Percentiles rank a stretch among this genome's conserved stretches.
phyloP scores from a whole-genome alignment of 768 basidiomycete genomes.

The Saitozyma podzolica region DNA sequence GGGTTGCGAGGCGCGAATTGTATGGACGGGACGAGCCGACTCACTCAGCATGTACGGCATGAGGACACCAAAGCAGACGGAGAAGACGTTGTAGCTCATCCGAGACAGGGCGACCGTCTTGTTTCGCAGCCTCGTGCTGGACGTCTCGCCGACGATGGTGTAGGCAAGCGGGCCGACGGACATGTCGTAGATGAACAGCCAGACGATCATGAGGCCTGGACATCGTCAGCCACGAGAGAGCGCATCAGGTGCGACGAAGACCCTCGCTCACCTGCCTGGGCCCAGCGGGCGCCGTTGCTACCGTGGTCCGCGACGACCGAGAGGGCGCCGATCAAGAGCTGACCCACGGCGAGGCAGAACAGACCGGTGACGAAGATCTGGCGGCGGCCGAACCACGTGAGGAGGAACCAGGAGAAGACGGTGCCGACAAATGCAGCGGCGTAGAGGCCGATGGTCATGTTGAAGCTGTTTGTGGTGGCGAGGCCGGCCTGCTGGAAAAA shows the following conservation, averaged over 20 bases:
- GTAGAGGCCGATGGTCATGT: constrained; percentile 26
- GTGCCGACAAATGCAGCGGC: constrained; percentile 39
- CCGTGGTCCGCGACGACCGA: constrained; percentile 29
- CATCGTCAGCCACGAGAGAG: too few relatives aligned
- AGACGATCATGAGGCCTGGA: constrained; percentile 3
- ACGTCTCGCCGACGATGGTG: constrained; percentile 38
- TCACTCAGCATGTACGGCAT: constrained; percentile 39
- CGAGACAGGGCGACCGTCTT: constrained; percentile 45
- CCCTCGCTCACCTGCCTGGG: constrained; percentile 10
- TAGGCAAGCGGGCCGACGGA: constrained; percentile 41
- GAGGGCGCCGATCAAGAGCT: constrained; percentile 24
- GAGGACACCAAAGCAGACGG: constrained; percentile 18
- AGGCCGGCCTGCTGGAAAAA: constrained; percentile 42
- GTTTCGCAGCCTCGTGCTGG: constrained; percentile 38
- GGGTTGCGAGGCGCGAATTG: neutral
- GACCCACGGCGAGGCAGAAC: constrained; percentile 7
- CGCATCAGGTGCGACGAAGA: neutral
- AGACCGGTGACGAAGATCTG: constrained; percentile 23
- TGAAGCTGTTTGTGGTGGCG: constrained; percentile 23
- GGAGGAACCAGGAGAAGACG: constrained; percentile 34
- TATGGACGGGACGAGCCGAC: neutral
- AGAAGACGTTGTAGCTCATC: constrained; percentile 19
- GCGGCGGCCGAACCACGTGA: constrained; percentile 45
- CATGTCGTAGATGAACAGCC: constrained; percentile 30
- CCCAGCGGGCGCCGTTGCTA: constrained; percentile 21